Evolutionary conservation across 164 flowering plant genomes (phyloP), one percentile per base, ranked within the genome.

Genomic region (Euptelea pleiosperma): DNA sequence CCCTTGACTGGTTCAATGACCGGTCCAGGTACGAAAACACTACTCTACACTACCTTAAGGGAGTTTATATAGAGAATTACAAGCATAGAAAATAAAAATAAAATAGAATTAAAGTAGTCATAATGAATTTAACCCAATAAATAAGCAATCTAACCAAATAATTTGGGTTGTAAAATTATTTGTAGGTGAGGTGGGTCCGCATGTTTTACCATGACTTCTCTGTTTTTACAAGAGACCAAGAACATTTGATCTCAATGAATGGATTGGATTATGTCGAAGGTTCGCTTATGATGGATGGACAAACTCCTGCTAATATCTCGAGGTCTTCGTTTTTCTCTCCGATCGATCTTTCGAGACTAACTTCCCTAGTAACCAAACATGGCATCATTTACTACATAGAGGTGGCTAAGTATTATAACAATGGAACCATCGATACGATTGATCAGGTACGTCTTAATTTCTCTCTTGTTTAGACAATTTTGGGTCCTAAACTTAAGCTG

Each of bases 211-310:
- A 42, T 41, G 83, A 88, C 55, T 86, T 91, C 72, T 60, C 75
- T 1, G 55, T 54, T 0, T 88, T 88, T 46, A 74, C 82, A 0
- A 74, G 56, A 66, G 98, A 89, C 52, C 93, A 89, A 72, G 91
- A 86, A 43, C 67, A 65, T 49, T 62, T 89, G 37, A 84, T 89
- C 30, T 77, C 85, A 24, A 54, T 35, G 8, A 52, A 70, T 39
- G 86, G 75, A 22, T 60, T 86, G 15, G 79, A 88, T 67, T 87
- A 84, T 46, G 65, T 87, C 22, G 96, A 91, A 74, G 97, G 97
- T 1, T 77, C 78, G 6, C 66, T 85, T 6, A 52, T 87, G 1
- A 59, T 75, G 52, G 48, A 58, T n/a, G n/a, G n/a, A n/a, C 70
- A 66, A 3, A 78, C 71, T 57, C 62, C 82, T n/a, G n/a, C n/a